Evolutionary conservation across 1,284 basidiomycete species (phyloP), one percentile per base, ranked within the genome.

Genomic region (Porodaedalea pini): DNA sequence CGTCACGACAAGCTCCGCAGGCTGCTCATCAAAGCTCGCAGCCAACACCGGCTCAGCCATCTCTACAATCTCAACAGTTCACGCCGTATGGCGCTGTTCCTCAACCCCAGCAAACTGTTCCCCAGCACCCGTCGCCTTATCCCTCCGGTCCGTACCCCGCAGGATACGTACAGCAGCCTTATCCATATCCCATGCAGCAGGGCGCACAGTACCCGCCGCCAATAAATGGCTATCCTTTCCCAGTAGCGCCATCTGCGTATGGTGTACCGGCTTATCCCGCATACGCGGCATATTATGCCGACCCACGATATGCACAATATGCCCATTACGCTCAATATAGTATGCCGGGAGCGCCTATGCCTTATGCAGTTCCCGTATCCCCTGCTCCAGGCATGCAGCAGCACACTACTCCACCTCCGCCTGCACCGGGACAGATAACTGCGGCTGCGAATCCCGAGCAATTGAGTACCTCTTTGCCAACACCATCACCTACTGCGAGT

Each of bases 241-340:
- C 27, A 2, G 11, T 39, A 41, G 21, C 29, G 15, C 36, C 40
- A 41, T 37, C 37, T 53, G 7, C 37, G 8, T 53, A 29, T 31
- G 36, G 19, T 41, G 36, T 17, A 15, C 25, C 51, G 8, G 23
- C 19, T 40, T 49, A 55, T 40, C 32, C 44, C 43, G 23, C 51
- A 21, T 49, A 55, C 23, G 23, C 55, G 45, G 56, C 56, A 19
- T 52, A 52, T 31, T 57, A 57, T 32, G 32, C 41, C 49, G 51
- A 53, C 27, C 56, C 51, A 11, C 51, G 56, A 40, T 47, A 49
- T 31, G 49, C 51, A 15, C 45, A 34, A 13, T 34, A 34, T 13
- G 32, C 32, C 7, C 45, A 47, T 23, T 47, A 47, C 25, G 13
- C 45, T 15, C 45, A 50, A 41, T 56, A 56, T 17, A 21, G 23